phyloP scores from a whole-genome alignment of 805 yeast genomes.

The Blastobotrys parvus region DNA sequence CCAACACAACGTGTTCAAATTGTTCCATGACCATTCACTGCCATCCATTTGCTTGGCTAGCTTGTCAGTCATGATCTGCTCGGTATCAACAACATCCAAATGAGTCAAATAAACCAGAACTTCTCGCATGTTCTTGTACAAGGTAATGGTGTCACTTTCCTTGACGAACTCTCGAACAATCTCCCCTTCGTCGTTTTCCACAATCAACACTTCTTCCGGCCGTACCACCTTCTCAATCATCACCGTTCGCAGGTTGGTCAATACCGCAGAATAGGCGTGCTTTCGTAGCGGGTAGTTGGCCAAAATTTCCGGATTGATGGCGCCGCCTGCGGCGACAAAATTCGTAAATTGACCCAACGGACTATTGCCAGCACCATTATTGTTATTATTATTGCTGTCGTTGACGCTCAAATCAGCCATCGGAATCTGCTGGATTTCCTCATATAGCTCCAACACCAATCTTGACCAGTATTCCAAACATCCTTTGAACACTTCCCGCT shows the following conservation, averaged over 20 bases:
- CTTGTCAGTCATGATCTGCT: constrained; percentile 86
- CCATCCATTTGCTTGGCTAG: constrained; percentile 91
- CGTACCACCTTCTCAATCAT: constrained; percentile 96
- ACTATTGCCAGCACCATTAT: constrained; percentile 21
- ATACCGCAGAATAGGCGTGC: constrained; percentile 68
- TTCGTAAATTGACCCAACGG: constrained; percentile 48
- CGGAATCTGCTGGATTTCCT: constrained; percentile 79
- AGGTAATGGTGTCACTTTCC: constrained; percentile 93
- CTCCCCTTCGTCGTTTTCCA: constrained; percentile 98
- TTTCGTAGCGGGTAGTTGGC: constrained; percentile 78
- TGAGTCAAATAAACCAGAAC: constrained; percentile 92
- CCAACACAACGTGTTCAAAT: constrained; percentile 96
- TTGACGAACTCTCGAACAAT: constrained; percentile 95
- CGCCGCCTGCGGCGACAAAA: constrained; percentile 47
- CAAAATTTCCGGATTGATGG: constrained; percentile 72
- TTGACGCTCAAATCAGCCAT: constrained; percentile 55
- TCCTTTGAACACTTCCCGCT: constrained; percentile 91
- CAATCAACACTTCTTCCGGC: constrained; percentile 96
- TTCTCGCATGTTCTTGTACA: constrained; percentile 93
- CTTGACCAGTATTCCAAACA: constrained; percentile 92
- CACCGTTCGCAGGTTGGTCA: constrained; percentile 81
- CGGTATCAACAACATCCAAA: constrained; percentile 89
- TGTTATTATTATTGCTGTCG: no score
- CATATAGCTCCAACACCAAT: constrained; percentile 72
- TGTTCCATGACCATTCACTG: constrained; percentile 98